Base-by-base conservation (phyloP, 257 asterid species). In the Leonotis leonurus region DNA sequence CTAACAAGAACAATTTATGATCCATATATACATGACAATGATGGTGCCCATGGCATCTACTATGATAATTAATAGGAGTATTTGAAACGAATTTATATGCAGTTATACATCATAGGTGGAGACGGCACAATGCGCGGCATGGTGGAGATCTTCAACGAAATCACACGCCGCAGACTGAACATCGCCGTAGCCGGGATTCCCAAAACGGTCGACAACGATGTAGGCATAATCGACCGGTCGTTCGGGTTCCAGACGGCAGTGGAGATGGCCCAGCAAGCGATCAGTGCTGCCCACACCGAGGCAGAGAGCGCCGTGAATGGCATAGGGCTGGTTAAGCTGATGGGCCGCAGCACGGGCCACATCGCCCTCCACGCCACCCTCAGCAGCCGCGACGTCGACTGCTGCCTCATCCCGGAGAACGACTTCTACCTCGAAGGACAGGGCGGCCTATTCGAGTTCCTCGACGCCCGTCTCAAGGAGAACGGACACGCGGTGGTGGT, bases 301-400 rank as follows among this genome's bases (percentile, higher is more conserved):
- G 97, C 95, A 0, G 83, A 78, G 78, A 87, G 97, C 44, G 96
- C 85, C 0, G 90, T 81, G 20, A 87, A 90, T 29, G 95, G 97
- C 16, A 56, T 87, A 6, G 96, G 95, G 21, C 51, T 90, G 41
- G 97, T 90, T 36, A 90, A 90, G 68, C 93, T 90, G 8, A 90
- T 87, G 97, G 96, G 96, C 0, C 96, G 95, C 5, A 83, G 90
- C 79, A 83, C 95, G 0, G 96, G 97, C 26, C 95, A 87, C 72
- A 90, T 90, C 10, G 88, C 94, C 35, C 84, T 87, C 14, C 64
- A 87, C 43, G 85, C 97, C 4, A 89, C 95, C 25, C 36, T 87
- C 35, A 83, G 92, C 70, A 89, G 95, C 73, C 85, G 95, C 0
- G 90, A 85, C 3, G 96, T 85, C 2, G 96, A 90, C 35, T 85